Evolutionary conservation across 179 eudicot genomes (phyloP).

Genomic region (Actinidia chinensis): DNA sequence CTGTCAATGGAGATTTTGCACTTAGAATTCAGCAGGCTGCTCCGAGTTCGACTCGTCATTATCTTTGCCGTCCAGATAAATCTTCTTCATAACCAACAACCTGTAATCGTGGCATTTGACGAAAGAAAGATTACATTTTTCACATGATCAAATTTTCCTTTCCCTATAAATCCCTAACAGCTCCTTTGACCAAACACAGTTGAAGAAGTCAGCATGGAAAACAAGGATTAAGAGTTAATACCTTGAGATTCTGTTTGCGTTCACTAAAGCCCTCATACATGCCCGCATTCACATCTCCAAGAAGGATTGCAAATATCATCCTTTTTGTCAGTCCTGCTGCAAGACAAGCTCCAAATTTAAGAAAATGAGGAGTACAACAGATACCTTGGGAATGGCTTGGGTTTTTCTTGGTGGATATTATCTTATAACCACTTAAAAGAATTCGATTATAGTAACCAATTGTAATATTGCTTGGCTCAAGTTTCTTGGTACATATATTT

Average conservation of each 20-base stretch:
- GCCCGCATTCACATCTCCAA: constrained; percentile 41
- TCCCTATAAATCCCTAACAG: background rate
- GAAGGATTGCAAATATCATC: constrained; percentile 40
- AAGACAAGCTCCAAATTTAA: constrained; percentile 5
- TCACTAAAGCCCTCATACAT: constrained; percentile 77
- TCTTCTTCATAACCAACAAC: constrained; percentile 94
- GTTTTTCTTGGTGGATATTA: background rate
- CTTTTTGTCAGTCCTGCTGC: constrained; percentile 56
- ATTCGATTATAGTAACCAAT: background rate
- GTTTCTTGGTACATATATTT: background rate
- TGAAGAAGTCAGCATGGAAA: background rate
- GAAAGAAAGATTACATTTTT: background rate
- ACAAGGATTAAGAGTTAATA: constrained; percentile 25
- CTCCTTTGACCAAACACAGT: background rate
- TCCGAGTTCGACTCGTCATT: constrained; percentile 69
- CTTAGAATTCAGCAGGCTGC: constrained; percentile 37
- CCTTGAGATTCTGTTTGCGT: constrained; percentile 99
- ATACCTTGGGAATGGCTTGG: background rate
- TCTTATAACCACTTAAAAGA: too few relatives aligned
- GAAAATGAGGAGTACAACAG: constrained; percentile 14
- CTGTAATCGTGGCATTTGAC: constrained; percentile 37
- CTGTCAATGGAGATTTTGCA: background rate
- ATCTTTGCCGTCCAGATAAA: constrained; percentile 87
- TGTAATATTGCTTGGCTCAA: background rate
- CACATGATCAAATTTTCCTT: too few relatives aligned